Base-by-base conservation (phyloP, 2,329 filamentous ascomycete species). In the Aureobasidium melanogenum region DNA sequence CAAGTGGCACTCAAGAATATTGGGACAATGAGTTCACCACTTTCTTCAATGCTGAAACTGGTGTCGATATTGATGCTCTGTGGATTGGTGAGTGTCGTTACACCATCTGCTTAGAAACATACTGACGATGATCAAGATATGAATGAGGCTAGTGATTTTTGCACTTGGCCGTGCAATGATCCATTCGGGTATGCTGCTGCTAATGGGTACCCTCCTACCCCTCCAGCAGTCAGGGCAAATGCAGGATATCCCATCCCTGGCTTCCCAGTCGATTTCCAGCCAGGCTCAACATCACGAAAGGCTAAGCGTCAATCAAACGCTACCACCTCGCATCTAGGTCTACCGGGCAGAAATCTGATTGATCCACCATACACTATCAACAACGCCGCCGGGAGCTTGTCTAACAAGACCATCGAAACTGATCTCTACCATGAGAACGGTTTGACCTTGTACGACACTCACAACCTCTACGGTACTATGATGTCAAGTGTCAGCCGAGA, bases 381-480 rank as follows among this genome's bases (percentile, higher is more conserved):
- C 65, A 88, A 88, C 70, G 82, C 79, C 47, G 82, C 81, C 1
- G 77, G 77, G 19, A 66, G 70, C 22, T 62, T 80, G 1, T 74
- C 71, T 6, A 73, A 76, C 61, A 68, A 68, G 51, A 79, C 88
- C 0, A 82, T 89, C 58, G 79, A 84, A 64, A 88, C 87, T 0
- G 82, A 89, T 68, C 74, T 89, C 9, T 79, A 86, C 9, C 87
- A 90, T 70, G 79, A 84, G 44, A 85, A 88, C 62, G 87, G 87
- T 1, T 75, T 85, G 39, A 77, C 79, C 22, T 84, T 88, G 71
- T 90, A 89, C 69, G 89, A 92, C 66, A 88, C 85, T 0, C 89
- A 92, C 71, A 91, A 91, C 66, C 73, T 91, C 1, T 91, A 89
- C 70, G 89, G 89, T 1, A 82, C 83, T 67, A 80, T 89, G 84